Evolutionary conservation across 768 basidiomycete genomes (phyloP), one percentile per base, ranked within the genome.

Genomic region (Boletus rubropictus): DNA sequence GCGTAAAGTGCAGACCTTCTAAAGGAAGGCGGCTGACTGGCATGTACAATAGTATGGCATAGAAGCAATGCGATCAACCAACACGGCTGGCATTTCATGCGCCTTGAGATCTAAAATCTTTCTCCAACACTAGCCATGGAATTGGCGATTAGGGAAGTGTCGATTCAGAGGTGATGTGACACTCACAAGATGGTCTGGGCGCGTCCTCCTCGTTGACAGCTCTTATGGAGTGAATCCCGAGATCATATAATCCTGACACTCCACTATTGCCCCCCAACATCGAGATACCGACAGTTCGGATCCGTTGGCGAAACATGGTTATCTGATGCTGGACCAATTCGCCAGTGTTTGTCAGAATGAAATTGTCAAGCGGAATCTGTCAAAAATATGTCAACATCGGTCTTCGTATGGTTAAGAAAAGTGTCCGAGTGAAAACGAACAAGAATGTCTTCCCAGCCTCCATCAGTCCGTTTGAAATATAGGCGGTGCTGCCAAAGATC

Each of bases 401-500:
- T n/a, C n/a, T n/a, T n/a, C n/a, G n/a, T n/a, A 21, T 7, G 36
- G 4, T 0, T 15, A n/a, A 39, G 7, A 37, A 7, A 21, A 12
- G 15, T 12, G 7, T 3, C 7, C 4, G 33, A 34, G 3, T 6
- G 6, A 32, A 32, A n/a, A 75, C 83, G 56, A 53, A 89, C 89
- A 58, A 83, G 83, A 14, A 94, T 63, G 57, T 90, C 83, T 62
- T 92, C 86, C 91, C 91, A 94, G 4, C 72, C 69, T 21, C 79
- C 76, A 48, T 83, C 77, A 22, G 72, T 69, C 45, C 78, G 75
- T 41, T 75, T 72, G 62, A 93, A 87, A 67, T 79, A 89, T n/a
- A 98, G 72, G 28, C 89, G 78, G 56, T 97, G 93, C 61, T 96
- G 95, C 84, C 89, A 98, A n/a, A 98, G 71, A 62, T 95, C 91